Evolutionary conservation across 495 filamentous ascomycete genomes (phyloP).

Genomic region (Immersiella caudata): DNA sequence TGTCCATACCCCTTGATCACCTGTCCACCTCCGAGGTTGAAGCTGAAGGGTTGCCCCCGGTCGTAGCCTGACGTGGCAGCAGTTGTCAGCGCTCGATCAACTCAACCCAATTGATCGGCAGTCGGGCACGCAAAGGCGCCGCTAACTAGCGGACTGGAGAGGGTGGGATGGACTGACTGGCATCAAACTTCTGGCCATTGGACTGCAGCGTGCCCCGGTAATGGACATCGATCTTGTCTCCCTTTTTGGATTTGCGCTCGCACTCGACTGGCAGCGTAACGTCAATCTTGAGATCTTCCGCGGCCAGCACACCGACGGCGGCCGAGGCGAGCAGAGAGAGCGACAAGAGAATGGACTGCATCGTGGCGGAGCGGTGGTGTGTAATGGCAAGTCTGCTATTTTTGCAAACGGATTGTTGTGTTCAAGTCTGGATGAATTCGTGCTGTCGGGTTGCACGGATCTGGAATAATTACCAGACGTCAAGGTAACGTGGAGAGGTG

Average conservation of each 20-base stretch:
- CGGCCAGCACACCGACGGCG: conserved; percentile 53
- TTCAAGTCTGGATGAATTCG: not conserved
- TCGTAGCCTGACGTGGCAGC: conserved; percentile 57
- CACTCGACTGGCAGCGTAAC: conserved; percentile 68
- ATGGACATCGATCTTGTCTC: conserved; percentile 82
- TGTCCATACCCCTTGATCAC: conserved; percentile 78
- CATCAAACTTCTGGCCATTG: conserved; percentile 60
- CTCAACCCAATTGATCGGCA: not conserved
- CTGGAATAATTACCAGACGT: not conserved
- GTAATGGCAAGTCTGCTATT: not conserved
- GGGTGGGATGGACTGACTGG: conserved; percentile 40
- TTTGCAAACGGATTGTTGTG: not conserved
- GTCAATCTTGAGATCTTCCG: conserved; percentile 70
- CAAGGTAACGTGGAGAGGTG: not conserved
- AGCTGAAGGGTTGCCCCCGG: conserved; percentile 72
- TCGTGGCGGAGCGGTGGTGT: conserved; percentile 32
- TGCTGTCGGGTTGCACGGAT: not conserved
- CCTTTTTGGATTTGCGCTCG: conserved; percentile 70
- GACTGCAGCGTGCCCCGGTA: conserved; percentile 78
- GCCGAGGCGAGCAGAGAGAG: conserved; percentile 57
- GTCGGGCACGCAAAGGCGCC: not conserved
- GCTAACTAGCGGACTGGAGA: not conserved
- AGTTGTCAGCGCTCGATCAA: conserved; percentile 19
- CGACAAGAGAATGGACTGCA: conserved; percentile 61
- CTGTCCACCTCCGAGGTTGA: conserved; percentile 74